Conservation (phyloP, 305 asterid genomes). For the Solanum hybrid region DNA sequence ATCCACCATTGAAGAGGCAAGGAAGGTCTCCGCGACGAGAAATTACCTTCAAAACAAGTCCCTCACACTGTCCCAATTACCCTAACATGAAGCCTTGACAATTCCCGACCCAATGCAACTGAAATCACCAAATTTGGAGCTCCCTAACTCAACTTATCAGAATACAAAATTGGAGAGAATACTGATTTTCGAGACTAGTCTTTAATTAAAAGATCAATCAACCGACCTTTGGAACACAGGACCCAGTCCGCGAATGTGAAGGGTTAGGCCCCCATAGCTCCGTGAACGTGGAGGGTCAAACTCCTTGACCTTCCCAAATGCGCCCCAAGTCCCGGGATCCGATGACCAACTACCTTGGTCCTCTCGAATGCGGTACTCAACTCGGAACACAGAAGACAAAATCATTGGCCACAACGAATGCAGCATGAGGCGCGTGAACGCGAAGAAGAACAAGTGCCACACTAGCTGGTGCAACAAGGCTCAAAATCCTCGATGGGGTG, state of each 20-base stretch:
- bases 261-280: background rate
- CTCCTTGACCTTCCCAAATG: background rate
- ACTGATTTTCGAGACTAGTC: background rate
- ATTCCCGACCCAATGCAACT: background rate
- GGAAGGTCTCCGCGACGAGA: background rate
- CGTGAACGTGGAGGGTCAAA: background rate
- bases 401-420: background rate
- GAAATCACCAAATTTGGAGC: background rate
- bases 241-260: background rate
- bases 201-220: background rate
- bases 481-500: background rate
- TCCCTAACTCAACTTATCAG: background rate
- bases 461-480: background rate
- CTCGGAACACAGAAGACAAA: background rate
- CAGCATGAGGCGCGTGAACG: background rate
- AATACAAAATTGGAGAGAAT: background rate
- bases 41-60: background rate
- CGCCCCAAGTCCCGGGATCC: background rate
- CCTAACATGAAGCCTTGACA: background rate
- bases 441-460: background rate
- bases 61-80: background rate
- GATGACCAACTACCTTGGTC: background rate
- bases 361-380: background rate
- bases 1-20: background rate
- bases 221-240: background rate